Evolutionary conservation across 768 basidiomycete genomes (phyloP).

Genomic region (Suillus weaverae): DNA sequence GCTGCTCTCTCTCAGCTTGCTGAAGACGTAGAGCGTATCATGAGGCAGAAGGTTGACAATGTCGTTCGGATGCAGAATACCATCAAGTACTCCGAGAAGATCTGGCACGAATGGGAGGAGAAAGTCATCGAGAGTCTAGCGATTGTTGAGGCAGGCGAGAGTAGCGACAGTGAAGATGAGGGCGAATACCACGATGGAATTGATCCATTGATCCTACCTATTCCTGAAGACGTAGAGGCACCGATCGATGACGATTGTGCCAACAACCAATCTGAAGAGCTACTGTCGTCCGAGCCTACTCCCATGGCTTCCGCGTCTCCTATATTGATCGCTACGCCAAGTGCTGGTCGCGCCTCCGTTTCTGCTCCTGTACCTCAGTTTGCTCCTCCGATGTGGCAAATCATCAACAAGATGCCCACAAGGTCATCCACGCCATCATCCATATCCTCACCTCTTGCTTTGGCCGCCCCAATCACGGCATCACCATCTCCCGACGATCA

Average conservation of each 20-base stretch:
- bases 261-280: conserved; percentile 23
- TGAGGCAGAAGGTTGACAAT: conserved; percentile 92
- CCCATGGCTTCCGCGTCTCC: conserved; percentile 63
- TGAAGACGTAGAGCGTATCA: conserved; percentile 84
- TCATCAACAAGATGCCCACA: conserved; percentile 54
- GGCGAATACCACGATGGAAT: conserved; percentile 36
- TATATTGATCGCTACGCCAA: conserved; percentile 15
- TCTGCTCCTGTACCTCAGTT: conserved; percentile 43
- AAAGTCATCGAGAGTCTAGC: conserved; percentile 71
- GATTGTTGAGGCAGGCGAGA: conserved; percentile 56
- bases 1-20: conserved; percentile 78
- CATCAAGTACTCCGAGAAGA: conserved; percentile 94
- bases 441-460: conserved; percentile 81
- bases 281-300: conserved; percentile 59
- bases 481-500: conserved; percentile 58
- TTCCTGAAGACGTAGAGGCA: conserved; percentile 25
- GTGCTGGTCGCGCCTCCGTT: conserved; percentile 25
- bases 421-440: conserved; percentile 88
- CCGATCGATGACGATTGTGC: conserved; percentile 9
- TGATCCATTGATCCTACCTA: conserved; percentile 14
- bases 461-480: conserved; percentile 83
- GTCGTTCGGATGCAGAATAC: conserved; percentile 97
- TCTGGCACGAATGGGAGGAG: conserved; percentile 96
- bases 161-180: conserved; percentile 44
- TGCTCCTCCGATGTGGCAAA: conserved; percentile 44